Conservation (phyloP, 257 asterid genomes). For the Voacanga thouarsii region DNA sequence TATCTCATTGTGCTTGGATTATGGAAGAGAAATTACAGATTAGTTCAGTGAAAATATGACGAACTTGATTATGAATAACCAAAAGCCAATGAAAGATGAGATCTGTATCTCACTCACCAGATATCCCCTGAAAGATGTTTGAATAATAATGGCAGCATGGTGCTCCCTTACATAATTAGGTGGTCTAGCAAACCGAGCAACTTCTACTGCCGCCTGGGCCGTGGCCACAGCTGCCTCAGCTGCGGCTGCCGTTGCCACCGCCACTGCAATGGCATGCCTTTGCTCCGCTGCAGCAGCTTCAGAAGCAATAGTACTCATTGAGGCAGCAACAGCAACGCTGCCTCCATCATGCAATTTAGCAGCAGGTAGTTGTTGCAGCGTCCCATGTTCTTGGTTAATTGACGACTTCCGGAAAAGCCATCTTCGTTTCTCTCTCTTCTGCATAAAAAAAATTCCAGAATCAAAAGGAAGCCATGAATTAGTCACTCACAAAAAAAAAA, state of each 20-base stretch:
- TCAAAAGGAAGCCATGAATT: constrained; percentile 1
- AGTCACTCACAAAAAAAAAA: too few relatives aligned
- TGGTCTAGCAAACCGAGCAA: constrained; percentile 34
- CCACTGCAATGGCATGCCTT: constrained; percentile 76
- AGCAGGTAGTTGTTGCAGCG: not conserved
- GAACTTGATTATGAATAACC: not conserved
- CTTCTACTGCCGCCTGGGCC: constrained; percentile 75
- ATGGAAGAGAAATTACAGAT: not conserved
- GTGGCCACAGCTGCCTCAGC: constrained; percentile 80
- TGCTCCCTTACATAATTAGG: constrained; percentile 14
- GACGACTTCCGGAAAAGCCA: constrained; percentile 74
- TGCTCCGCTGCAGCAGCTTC: constrained; percentile 42
- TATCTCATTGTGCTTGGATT: not conserved
- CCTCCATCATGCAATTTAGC: not conserved
- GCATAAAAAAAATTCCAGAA: constrained; percentile 7
- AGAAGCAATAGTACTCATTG: constrained; percentile 12
- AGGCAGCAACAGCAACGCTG: constrained; percentile 4
- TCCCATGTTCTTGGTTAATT: constrained; percentile 12
- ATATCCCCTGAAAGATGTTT: constrained; percentile 80
- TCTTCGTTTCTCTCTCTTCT: constrained; percentile 73
- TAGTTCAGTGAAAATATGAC: not conserved
- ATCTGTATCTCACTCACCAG: constrained; percentile 3
- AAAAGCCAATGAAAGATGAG: not conserved
- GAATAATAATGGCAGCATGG: constrained; percentile 67
- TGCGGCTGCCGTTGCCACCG: constrained; percentile 69